A percentile compares a stretch with the other conserved stretches of the same genome.
phyloP scores from a whole-genome alignment of 2,329 filamentous ascomycete species.

The Pseudocercospora cruenta region DNA sequence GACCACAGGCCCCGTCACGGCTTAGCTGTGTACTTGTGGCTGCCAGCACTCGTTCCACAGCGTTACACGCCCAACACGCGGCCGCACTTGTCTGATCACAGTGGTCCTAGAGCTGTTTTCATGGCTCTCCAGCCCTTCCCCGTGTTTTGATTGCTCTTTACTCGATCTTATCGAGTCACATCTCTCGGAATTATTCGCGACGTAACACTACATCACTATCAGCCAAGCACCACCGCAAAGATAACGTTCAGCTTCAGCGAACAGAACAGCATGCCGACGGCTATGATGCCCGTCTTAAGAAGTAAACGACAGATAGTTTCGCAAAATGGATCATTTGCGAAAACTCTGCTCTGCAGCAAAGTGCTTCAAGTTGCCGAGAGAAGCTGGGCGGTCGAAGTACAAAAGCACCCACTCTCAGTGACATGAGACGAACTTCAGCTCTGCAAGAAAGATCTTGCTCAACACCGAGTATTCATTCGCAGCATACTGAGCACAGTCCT shows the following conservation, averaged over 20 bases:
- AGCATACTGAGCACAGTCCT: constrained; percentile 15
- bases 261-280: constrained; percentile 8
- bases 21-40: background rate
- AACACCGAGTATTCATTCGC: background rate
- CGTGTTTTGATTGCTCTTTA: background rate
- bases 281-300: constrained; percentile 6
- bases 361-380: constrained; percentile 3
- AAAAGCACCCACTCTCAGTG: constrained; percentile 10
- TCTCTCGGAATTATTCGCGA: constrained; percentile 10
- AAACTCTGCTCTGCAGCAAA: constrained; percentile 18
- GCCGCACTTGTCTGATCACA: background rate
- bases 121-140: background rate
- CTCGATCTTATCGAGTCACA: constrained; percentile 22
- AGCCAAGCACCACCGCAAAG: constrained; percentile 10
- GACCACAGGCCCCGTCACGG: background rate
- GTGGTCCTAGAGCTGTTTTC: background rate
- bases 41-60: background rate
- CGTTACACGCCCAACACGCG: too few species aligned
- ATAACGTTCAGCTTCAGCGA: constrained; percentile 11
- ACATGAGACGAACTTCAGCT: background rate
- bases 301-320: constrained; percentile 9
- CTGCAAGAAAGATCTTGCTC: background rate
- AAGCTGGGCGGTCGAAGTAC: constrained; percentile 2
- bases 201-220: constrained; percentile 13
- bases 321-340: constrained; percentile 11